A percentile compares a stretch with the other conserved stretches of the same genome.
Evolutionary conservation across 768 basidiomycete genomes (phyloP).

Genomic region (Macrolepiota fuliginosa): DNA sequence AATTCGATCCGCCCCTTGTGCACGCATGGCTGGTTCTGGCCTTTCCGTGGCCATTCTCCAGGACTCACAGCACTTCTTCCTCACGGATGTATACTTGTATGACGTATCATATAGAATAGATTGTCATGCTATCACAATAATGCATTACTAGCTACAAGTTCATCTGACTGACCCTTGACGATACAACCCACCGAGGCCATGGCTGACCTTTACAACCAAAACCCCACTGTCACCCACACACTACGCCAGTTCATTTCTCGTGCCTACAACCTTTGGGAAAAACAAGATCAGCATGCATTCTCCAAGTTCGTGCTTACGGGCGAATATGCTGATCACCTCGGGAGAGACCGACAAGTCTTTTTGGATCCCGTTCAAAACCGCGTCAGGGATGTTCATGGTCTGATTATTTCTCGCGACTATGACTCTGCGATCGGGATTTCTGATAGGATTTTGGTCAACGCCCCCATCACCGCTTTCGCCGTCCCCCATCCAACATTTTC

Average conservation of each 20-base stretch:
- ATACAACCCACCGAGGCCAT: background rate
- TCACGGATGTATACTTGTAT: too few species aligned
- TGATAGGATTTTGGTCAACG: conserved; percentile 7
- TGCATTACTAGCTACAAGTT: background rate
- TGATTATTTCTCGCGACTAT: conserved; percentile 15
- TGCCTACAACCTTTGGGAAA: background rate
- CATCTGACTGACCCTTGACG: background rate
- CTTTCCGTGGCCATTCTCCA: too few species aligned
- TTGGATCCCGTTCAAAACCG: background rate
- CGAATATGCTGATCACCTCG: background rate
- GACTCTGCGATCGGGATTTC: conserved; percentile 20
- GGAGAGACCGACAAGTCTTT: background rate
- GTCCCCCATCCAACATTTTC: background rate
- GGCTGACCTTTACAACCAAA: background rate
- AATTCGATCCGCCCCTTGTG: too few species aligned
- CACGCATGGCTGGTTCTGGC: too few species aligned
- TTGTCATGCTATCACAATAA: too few species aligned
- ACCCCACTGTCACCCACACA: background rate
- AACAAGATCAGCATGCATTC: background rate
- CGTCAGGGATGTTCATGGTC: background rate
- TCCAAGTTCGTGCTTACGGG: background rate
- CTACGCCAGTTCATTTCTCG: background rate
- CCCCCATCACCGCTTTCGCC: background rate
- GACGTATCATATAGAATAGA: too few species aligned
- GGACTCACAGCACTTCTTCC: too few species aligned